Evolutionary conservation across 2,329 filamentous ascomycete genomes (phyloP).

Genomic region (Fusarium agapanthi): DNA sequence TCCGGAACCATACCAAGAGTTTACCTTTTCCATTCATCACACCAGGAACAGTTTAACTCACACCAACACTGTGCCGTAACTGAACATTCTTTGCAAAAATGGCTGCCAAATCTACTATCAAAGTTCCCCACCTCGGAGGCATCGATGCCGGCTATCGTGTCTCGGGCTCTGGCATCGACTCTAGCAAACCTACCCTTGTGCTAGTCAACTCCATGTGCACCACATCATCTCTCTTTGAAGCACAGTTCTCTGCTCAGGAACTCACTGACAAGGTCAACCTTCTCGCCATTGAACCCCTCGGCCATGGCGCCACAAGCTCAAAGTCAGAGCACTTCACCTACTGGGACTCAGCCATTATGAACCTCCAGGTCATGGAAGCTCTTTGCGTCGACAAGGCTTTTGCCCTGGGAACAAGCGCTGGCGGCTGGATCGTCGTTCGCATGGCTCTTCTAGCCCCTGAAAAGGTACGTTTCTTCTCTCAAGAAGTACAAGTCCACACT

Average conservation of each 20-base stretch:
- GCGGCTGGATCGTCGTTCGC: constrained; percentile 59
- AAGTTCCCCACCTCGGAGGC: constrained; percentile 58
- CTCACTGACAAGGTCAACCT: constrained; percentile 57
- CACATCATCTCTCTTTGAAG: constrained; percentile 55
- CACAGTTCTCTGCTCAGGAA: constrained; percentile 52
- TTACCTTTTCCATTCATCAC: neutral
- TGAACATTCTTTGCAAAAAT: constrained; percentile 30
- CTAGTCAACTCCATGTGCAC: constrained; percentile 63
- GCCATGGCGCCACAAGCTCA: constrained; percentile 58
- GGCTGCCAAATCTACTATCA: constrained; percentile 53
- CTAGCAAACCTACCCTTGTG: constrained; percentile 59
- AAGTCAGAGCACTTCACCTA: constrained; percentile 61
- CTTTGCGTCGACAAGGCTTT: constrained; percentile 59
- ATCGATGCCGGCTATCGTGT: constrained; percentile 57
- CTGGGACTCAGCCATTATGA: constrained; percentile 64
- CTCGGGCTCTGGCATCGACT: constrained; percentile 54
- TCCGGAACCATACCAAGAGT: neutral
- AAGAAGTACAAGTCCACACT: neutral
- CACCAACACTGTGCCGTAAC: neutral
- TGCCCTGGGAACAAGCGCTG: constrained; percentile 61
- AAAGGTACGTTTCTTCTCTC: constrained; percentile 48
- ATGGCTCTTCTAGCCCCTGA: constrained; percentile 62
- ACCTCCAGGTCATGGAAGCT: constrained; percentile 63
- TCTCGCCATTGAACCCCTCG: constrained; percentile 62
- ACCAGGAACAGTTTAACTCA: neutral